These are phyloP conservation scores for Arthonia radiata DNA, from an alignment of 495 filamentous ascomycete species.

Conservation along the genomic window DNA sequence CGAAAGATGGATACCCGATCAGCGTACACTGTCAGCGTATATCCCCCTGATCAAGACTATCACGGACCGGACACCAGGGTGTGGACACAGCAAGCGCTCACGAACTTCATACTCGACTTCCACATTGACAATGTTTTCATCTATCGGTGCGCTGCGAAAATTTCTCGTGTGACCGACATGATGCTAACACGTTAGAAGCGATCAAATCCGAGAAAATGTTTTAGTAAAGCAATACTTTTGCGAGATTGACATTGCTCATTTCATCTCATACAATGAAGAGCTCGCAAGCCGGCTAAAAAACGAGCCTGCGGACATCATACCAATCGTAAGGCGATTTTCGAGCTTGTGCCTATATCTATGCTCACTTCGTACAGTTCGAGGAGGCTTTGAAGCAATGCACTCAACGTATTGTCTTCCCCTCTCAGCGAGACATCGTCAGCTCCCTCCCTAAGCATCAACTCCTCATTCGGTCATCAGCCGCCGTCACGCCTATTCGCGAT, in stretches of 20 bases:
- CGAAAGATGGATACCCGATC: conserved; percentile 63
- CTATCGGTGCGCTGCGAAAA: conserved; percentile 41
- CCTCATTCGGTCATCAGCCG: conserved; percentile 75
- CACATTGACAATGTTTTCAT: conserved; percentile 88
- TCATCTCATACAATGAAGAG: conserved; percentile 93
- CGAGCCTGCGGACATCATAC: conserved; percentile 81
- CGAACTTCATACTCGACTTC: conserved; percentile 80
- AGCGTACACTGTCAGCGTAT: conserved; percentile 57
- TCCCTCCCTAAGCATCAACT: conserved; percentile 77
- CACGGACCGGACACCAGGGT: conserved; percentile 31
- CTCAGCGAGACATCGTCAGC: conserved; percentile 41
- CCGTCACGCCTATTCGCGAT: conserved; percentile 80
- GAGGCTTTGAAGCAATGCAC: conserved; percentile 72
- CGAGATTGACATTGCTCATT: conserved; percentile 87
- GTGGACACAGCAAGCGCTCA: conserved; percentile 27
- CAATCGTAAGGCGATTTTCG: conserved; percentile 36
- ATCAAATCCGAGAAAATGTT: conserved; percentile 89
- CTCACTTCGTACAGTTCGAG: conserved; percentile 44
- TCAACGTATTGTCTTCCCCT: conserved; percentile 64
- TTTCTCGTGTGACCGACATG: neutral
- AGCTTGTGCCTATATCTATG: neutral
- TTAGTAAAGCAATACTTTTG: conserved; percentile 88
- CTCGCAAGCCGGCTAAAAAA: conserved; percentile 75
- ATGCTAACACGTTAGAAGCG: conserved; percentile 25
- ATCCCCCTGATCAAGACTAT: conserved; percentile 33